Evolutionary conservation across 2,329 filamentous ascomycete genomes (phyloP), one percentile per base, ranked within the genome.

Genomic region (Fusarium buxicola): DNA sequence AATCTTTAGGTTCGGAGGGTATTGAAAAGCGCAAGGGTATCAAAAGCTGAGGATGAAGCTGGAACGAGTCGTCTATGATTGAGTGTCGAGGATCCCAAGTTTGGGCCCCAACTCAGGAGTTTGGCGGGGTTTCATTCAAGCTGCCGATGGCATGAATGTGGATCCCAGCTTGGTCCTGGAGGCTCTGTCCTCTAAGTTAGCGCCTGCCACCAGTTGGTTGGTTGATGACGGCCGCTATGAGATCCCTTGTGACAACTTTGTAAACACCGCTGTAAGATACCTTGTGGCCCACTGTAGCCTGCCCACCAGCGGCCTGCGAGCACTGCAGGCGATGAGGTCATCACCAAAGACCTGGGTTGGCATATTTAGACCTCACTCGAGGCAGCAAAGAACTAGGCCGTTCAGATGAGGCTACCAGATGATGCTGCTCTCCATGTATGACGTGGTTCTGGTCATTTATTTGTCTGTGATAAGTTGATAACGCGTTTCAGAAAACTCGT

Each of bases 81-180:
- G 41, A 57, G 41, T 56, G 40, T 52, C 51, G 9, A 61, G 38
- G 49, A 40, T 60, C 45, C 43, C 30, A 45, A 53, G 51, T 44
- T 60, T 55, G 50, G 56, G 51, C 41, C 45, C 21, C 32, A 63
- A 63, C 53, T 69, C 67, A 69, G 67, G 67, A 69, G 67, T 69
- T 69, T 69, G 67, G 67, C 67, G 67, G 67, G 67, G 67, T 69
- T 66, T 69, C 60, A 69, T 55, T 58, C 61, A 63, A 50, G 34
- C 31, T 39, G 45, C 53, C 43, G 46, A 57, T 36, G 43, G 58
- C 58, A 62, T 59, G 28, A 59, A 63, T 40, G 59, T 63, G 58
- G 60, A 47, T 38, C 46, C 41, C 18, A 10, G 44, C 25, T 40
- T 53, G 31, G 36, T 34, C 27, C 58, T 60, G 40, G 47, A 28